Conservation (phyloP, 495 filamentous ascomycete species). For the Xanthoparmelia taractica region DNA sequence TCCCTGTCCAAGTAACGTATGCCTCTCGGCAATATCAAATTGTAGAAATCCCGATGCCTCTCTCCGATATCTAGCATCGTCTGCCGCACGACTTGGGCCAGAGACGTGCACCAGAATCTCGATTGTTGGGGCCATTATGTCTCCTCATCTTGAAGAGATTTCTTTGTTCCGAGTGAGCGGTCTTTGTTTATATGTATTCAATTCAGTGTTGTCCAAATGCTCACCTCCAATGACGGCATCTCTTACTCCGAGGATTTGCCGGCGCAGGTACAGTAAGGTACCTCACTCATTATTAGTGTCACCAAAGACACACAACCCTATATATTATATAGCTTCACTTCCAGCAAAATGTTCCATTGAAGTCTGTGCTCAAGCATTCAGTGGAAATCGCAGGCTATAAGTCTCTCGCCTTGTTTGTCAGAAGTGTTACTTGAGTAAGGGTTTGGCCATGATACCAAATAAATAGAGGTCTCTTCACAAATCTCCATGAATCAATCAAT, state of each 20-base stretch:
- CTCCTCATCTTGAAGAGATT: conserved; percentile 19
- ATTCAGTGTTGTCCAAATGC: neutral
- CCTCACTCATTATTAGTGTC: too few relatives aligned
- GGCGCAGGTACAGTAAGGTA: too few relatives aligned
- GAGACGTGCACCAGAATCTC: conserved; percentile 66
- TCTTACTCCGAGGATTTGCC: neutral
- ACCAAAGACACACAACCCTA: too few relatives aligned
- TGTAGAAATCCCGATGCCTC: conserved; percentile 53
- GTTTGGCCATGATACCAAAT: too few relatives aligned
- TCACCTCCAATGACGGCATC: neutral
- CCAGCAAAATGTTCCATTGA: too few relatives aligned
- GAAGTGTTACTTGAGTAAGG: too few relatives aligned
- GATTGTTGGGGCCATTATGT: conserved; percentile 18
- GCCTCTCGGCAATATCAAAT: conserved; percentile 40
- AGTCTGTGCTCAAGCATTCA: too few relatives aligned
- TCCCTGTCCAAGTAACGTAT: conserved; percentile 14
- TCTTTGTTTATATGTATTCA: neutral
- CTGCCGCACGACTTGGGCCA: conserved; percentile 50
- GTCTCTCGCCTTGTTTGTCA: too few relatives aligned
- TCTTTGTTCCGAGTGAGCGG: neutral
- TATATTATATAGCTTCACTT: too few relatives aligned
- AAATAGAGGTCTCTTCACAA: too few relatives aligned
- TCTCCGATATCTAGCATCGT: conserved; percentile 57
- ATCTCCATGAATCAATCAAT: too few relatives aligned
- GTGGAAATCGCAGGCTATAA: too few relatives aligned